phyloP scores from a whole-genome alignment of 2,329 filamentous ascomycete genomes.

The Penicillium sumatraense region DNA sequence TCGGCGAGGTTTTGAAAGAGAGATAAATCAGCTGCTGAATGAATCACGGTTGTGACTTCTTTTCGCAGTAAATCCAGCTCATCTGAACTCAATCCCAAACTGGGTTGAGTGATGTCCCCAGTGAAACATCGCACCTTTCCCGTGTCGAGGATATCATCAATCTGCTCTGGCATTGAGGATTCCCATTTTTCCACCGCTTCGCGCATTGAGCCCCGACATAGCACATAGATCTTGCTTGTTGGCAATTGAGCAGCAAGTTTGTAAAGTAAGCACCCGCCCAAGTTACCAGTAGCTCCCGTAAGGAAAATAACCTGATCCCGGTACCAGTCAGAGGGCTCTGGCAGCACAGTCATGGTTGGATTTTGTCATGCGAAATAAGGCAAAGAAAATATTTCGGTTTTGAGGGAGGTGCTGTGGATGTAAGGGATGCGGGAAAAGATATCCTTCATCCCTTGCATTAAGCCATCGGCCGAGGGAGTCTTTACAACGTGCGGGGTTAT shows the following conservation, averaged over 20 bases:
- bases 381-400: neutral
- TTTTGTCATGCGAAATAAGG: neutral
- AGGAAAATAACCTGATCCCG: constrained; percentile 20
- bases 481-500: too few relatives aligned
- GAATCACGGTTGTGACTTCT: constrained; percentile 21
- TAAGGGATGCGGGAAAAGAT: neutral
- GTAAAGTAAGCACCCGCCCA: constrained; percentile 24
- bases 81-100: constrained; percentile 11
- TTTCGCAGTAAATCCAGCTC: constrained; percentile 9
- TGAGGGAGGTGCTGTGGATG: neutral
- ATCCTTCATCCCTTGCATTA: too few relatives aligned
- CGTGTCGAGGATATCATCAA: constrained; percentile 25
- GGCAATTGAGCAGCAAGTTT: constrained; percentile 23
- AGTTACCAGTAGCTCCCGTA: constrained; percentile 20
- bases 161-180: constrained; percentile 21
- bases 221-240: constrained; percentile 17
- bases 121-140: constrained; percentile 20
- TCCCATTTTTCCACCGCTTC: constrained; percentile 17
- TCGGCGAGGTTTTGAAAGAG: constrained; percentile 13
- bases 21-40: constrained; percentile 23
- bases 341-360: neutral
- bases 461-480: too few relatives aligned
- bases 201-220: constrained; percentile 14
- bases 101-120: constrained; percentile 20
- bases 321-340: constrained; percentile 9